A percentile compares a stretch with the other conserved stretches of the same genome.
Evolutionary conservation across 371 early-diverging fungal species (phyloP).

Genomic region (Mortierella sp.): DNA sequence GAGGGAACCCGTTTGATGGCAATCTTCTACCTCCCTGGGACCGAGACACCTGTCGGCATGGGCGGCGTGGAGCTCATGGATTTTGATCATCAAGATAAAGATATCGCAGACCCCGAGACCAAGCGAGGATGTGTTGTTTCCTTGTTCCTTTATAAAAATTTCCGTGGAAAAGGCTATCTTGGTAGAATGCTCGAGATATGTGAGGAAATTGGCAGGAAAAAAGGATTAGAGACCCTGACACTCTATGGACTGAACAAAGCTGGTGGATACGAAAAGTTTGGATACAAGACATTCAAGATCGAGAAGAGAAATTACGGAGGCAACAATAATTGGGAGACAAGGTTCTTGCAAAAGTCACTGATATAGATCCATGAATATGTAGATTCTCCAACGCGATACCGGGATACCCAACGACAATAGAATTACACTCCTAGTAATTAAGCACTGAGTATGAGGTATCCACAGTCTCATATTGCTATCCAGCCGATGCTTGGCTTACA

Average conservation of each 20-base stretch:
- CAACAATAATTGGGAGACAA: slow-evolving; percentile 24
- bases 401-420: no score
- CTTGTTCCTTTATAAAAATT: slow-evolving; percentile 45
- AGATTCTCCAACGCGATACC: neutral
- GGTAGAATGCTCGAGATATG: slow-evolving; percentile 26
- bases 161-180: slow-evolving; percentile 40
- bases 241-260: slow-evolving; percentile 41
- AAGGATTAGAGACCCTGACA: slow-evolving; percentile 37
- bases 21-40: slow-evolving; percentile 36
- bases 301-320: slow-evolving; percentile 38
- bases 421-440: no score
- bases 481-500: no score
- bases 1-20: slow-evolving; percentile 44
- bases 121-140: slow-evolving; percentile 52
- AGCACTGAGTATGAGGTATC: no score
- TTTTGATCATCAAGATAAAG: slow-evolving; percentile 37
- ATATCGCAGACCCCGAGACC: slow-evolving; percentile 35
- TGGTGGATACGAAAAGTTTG: slow-evolving; percentile 42
- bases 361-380: neutral
- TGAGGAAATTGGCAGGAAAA: slow-evolving; percentile 33
- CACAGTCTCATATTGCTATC: no score
- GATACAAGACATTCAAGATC: slow-evolving; percentile 46
- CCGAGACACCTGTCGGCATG: slow-evolving; percentile 46
- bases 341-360: slow-evolving; percentile 33
- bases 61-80: slow-evolving; percentile 45